Evolutionary conservation across 805 yeast genomes (phyloP).

Genomic region (Kuraishia hungarica): DNA sequence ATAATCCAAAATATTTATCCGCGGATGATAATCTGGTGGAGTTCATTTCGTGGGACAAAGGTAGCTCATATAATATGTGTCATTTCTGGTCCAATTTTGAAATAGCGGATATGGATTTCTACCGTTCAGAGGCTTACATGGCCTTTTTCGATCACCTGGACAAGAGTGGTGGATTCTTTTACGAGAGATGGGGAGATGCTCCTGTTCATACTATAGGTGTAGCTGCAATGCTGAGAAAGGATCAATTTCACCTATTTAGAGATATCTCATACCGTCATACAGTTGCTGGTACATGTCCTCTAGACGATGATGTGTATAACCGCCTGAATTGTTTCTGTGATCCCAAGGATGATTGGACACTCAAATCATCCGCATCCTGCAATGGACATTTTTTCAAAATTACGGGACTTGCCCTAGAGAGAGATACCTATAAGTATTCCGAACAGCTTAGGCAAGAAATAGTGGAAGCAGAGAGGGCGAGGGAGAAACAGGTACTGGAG

Average conservation of each 20-base stretch:
- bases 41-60: slow-evolving; percentile 32
- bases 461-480: slow-evolving; percentile 8
- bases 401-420: not conserved
- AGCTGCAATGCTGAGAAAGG: slow-evolving; percentile 48
- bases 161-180: slow-evolving; percentile 57
- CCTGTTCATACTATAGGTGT: slow-evolving; percentile 65
- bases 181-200: slow-evolving; percentile 78
- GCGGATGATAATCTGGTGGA: slow-evolving; percentile 30
- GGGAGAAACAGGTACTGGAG: slow-evolving; percentile 12
- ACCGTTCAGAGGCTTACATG: slow-evolving; percentile 45
- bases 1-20: slow-evolving; percentile 25
- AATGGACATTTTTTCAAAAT: slow-evolving; percentile 8
- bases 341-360: slow-evolving; percentile 52
- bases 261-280: slow-evolving; percentile 79
- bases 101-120: slow-evolving; percentile 49
- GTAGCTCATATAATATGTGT: slow-evolving; percentile 41
- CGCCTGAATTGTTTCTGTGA: slow-evolving; percentile 65
- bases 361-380: slow-evolving; percentile 20
- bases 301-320: slow-evolving; percentile 45
- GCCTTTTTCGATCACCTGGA: slow-evolving; percentile 50
- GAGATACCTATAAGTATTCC: slow-evolving; percentile 1
- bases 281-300: slow-evolving; percentile 76
- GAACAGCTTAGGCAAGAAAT: not conserved
- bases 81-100: slow-evolving; percentile 67
- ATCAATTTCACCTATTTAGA: slow-evolving; percentile 65